Evolutionary conservation across 2,329 filamentous ascomycete genomes (phyloP).

Genomic region (Botrytis fragariae): DNA sequence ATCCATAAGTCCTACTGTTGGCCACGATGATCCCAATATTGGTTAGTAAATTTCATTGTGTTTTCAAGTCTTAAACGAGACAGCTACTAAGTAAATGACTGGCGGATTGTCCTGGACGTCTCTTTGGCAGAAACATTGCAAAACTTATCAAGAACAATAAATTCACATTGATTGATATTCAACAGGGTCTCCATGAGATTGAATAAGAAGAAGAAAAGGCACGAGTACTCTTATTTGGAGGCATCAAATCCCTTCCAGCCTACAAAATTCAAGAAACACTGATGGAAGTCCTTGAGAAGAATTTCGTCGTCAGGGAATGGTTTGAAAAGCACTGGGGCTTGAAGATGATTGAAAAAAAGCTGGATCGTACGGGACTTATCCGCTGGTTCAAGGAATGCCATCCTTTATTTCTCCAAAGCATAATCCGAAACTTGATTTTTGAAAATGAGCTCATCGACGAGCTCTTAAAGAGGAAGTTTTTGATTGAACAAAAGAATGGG

Average conservation of each 20-base stretch:
- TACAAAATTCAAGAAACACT: neutral
- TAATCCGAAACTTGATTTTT: accelerated
- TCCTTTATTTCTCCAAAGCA: accelerated
- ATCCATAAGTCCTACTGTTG: accelerated
- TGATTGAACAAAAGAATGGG: neutral
- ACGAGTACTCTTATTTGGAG: no score
- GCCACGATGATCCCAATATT: accelerated
- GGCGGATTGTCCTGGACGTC: neutral
- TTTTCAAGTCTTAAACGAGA: accelerated
- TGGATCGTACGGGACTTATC: accelerated
- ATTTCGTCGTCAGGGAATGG: neutral
- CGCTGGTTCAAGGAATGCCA: accelerated
- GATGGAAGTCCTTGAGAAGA: neutral
- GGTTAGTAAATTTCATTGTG: neutral
- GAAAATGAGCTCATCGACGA: accelerated
- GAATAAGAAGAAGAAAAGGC: no score
- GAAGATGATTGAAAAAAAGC: neutral
- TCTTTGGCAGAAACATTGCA: neutral
- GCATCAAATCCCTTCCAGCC: no score
- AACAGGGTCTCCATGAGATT: no score
- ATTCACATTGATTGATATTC: no score
- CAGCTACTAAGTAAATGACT: accelerated
- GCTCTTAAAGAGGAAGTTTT: neutral
- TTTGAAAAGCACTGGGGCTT: accelerated
- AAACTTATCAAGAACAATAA: neutral